Evolutionary conservation across 2,329 filamentous ascomycete species (phyloP), one percentile per base, ranked within the genome.

Genomic region (Xylariomycetidae sp.): DNA sequence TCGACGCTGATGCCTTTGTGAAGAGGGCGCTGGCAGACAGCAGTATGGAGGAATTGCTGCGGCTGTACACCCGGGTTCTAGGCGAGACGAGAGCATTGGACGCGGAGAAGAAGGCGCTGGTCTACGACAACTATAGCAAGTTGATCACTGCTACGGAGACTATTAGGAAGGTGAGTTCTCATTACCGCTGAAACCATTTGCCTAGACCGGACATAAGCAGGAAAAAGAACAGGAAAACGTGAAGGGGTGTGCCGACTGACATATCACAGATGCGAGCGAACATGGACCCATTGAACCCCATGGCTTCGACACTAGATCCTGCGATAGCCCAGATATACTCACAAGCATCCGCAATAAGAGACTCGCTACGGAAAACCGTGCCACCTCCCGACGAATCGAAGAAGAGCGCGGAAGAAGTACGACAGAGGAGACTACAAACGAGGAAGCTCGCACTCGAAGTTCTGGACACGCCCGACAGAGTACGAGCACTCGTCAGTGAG

Each of bases 51-150:
- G 82, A 83, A 34, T 65, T 92, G 33, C 56, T 92, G 51, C 70
- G 70, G 33, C 69, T 82, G 2, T 88, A 92, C 56, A 80, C 82
- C 29, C 72, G 77, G 15, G 69, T 90, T 8, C 62, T 90, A 46
- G 74, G 79, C 46, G 90, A 97, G 63, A 90, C 95, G 30, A 69
- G 88, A 23, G 89, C 87, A 3, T 70, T 98, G 13, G 92, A 97
- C 53, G 90, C 90, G 16, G 92, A 98, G 70, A 85, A 92, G 61
- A 98, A 98, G 64, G 89, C 90, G 2, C 66, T 98, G 41, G 92
- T 98, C 4, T 98, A 98, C 59, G 90, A 98, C 59, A 98, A 98
- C 57, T 98, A 97, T 61, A 92, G 85, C 48, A 97, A 97, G 64
- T 66, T 98, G 46, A 96, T 98, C 46, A 78, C 83, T n/a, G 92